These are phyloP conservation scores for Senna siamea DNA, from an alignment of 306 rosid genomes.

Conservation along the genomic window DNA sequence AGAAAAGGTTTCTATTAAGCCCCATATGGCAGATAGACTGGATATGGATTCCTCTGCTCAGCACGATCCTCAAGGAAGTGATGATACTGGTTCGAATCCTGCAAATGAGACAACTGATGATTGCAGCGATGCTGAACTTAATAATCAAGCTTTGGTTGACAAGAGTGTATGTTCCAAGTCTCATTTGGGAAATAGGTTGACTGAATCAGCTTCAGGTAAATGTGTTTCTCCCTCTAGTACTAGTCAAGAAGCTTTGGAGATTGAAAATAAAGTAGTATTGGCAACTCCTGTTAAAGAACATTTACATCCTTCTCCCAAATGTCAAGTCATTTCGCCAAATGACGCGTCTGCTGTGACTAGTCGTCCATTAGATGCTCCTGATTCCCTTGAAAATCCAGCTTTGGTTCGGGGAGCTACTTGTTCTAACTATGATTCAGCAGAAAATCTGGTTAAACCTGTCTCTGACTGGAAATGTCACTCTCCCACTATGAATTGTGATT, in stretches of 20 bases:
- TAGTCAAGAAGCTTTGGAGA: constrained; percentile 20
- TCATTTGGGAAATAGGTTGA: constrained; percentile 42
- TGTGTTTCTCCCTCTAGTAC: constrained; percentile 45
- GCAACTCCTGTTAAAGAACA: constrained; percentile 33
- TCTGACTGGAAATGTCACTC: constrained; percentile 38
- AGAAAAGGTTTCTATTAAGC: constrained; percentile 41
- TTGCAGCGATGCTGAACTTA: constrained; percentile 50
- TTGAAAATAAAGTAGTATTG: constrained; percentile 20
- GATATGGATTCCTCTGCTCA: constrained; percentile 53
- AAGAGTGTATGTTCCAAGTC: constrained; percentile 41
- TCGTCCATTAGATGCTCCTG: constrained; percentile 38
- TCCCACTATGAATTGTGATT: constrained; percentile 30
- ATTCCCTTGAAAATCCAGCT: constrained; percentile 37
- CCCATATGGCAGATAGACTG: constrained; percentile 36
- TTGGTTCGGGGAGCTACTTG: constrained; percentile 39
- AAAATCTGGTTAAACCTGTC: constrained; percentile 45
- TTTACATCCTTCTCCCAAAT: constrained; percentile 38
- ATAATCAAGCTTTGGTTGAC: constrained; percentile 37
- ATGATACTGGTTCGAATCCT: constrained; percentile 47
- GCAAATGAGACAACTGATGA: constrained; percentile 48
- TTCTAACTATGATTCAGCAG: constrained; percentile 39
- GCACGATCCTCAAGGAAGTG: constrained; percentile 51
- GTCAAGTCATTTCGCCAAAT: constrained; percentile 25
- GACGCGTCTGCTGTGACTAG: constrained; percentile 29
- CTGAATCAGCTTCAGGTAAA: constrained; percentile 43